Evolutionary conservation across 2,329 filamentous ascomycete species (phyloP).

Genomic region (Seiridium cupressi): DNA sequence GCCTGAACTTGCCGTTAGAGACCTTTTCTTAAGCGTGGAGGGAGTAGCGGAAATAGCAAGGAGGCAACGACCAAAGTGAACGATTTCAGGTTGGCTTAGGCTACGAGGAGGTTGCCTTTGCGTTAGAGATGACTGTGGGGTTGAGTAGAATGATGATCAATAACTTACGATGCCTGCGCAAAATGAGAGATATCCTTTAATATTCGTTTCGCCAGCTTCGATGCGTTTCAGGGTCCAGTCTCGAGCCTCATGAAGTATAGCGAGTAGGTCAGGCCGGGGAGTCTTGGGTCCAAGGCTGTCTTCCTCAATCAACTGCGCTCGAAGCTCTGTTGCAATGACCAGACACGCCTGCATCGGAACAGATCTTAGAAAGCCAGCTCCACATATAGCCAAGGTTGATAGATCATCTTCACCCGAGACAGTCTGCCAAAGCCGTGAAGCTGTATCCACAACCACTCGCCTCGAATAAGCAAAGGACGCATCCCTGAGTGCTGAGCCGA

Average conservation of each 20-base stretch:
- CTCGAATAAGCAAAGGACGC: conserved; percentile 46
- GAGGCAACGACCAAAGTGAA: no score
- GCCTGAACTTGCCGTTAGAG: background rate
- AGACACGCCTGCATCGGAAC: conserved; percentile 29
- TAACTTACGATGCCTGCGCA: background rate
- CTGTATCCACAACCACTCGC: conserved; percentile 43
- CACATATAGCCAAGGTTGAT: conserved; percentile 31
- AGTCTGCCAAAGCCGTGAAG: conserved; percentile 44
- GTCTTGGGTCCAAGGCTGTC: conserved; percentile 29
- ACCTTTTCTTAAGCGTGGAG: no score
- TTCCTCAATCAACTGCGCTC: conserved; percentile 35
- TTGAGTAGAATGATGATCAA: background rate
- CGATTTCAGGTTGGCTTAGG: no score
- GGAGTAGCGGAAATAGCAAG: no score
- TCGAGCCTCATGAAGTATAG: conserved; percentile 36
- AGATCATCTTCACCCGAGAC: conserved; percentile 27
- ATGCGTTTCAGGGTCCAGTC: conserved; percentile 37
- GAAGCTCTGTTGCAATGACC: conserved; percentile 36
- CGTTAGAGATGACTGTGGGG: background rate
- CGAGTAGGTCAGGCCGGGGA: conserved; percentile 36
- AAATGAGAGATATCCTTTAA: conserved; percentile 43
- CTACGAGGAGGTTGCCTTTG: background rate
- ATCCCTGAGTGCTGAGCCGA: conserved; percentile 34
- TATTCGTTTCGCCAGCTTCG: conserved; percentile 49
- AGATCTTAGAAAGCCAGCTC: conserved; percentile 38